Conservation (phyloP, 768 basidiomycete genomes). For the Dentipellis sp. region DNA sequence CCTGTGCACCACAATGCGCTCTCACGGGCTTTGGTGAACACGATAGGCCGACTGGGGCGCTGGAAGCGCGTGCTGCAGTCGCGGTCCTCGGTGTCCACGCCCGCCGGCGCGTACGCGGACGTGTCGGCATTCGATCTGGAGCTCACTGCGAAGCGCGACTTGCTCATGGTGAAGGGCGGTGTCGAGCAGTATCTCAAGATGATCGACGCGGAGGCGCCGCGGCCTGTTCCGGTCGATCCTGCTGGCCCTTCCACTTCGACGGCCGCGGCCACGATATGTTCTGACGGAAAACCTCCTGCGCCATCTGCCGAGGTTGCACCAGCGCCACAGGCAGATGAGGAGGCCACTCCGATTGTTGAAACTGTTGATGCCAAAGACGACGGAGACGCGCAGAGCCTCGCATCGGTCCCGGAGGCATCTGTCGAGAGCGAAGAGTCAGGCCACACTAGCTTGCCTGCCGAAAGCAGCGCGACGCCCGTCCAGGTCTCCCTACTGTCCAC, state of each 20-base stretch:
- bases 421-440: constrained; percentile 1
- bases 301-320: neutral
- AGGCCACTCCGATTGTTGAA: neutral
- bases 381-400: neutral
- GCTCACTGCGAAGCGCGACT: constrained; percentile 46
- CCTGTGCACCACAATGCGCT: constrained; percentile 54
- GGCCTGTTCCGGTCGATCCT: constrained; percentile 3
- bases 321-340: too few relatives aligned
- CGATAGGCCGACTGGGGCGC: constrained; percentile 72
- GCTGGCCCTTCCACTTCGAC: constrained; percentile 6
- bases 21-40: constrained; percentile 71
- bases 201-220: constrained; percentile 26
- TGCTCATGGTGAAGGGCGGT: constrained; percentile 51
- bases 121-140: constrained; percentile 70
- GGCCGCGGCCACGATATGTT: neutral
- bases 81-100: constrained; percentile 24
- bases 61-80: constrained; percentile 73
- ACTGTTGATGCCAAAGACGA: neutral
- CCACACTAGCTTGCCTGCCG: neutral
- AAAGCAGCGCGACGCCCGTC: neutral
- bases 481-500: constrained; percentile 1
- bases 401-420: constrained; percentile 3
- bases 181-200: constrained; percentile 60
- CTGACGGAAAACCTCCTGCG: neutral
- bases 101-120: constrained; percentile 29